Conservation (phyloP, 2,329 filamentous ascomycete genomes). For the Fusarium agapanthi region DNA sequence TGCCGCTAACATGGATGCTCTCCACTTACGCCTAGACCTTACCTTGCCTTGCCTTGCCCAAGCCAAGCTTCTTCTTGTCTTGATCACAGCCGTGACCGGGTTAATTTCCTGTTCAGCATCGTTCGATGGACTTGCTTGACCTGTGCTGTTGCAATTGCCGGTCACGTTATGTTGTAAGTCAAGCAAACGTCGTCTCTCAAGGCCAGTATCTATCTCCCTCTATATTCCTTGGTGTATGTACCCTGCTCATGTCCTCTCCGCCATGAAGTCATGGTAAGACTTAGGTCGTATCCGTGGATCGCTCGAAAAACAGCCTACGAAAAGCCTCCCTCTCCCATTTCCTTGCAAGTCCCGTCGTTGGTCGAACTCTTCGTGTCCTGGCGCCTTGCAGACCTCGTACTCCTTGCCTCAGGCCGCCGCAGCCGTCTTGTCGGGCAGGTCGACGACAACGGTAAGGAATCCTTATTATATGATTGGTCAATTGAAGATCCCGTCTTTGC, state of each 20-base stretch:
- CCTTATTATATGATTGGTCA: slow-evolving; percentile 28
- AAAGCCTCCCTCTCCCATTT: slow-evolving; percentile 16
- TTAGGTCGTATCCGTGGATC: slow-evolving; percentile 27
- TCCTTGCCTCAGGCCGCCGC: slow-evolving; percentile 23
- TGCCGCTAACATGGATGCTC: slow-evolving; percentile 21
- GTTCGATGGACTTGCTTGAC: slow-evolving; percentile 22
- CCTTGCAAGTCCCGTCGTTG: slow-evolving; percentile 31
- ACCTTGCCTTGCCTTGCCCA: too few relatives aligned
- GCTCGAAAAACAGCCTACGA: slow-evolving; percentile 3
- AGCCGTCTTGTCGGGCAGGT: neutral
- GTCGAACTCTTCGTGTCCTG: slow-evolving; percentile 16
- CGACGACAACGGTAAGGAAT: neutral
- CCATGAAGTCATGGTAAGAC: slow-evolving; percentile 30
- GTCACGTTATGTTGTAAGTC: neutral
- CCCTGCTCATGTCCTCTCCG: slow-evolving; percentile 10
- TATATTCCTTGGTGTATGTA: neutral
- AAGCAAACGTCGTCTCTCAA: neutral
- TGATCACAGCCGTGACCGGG: slow-evolving; percentile 21
- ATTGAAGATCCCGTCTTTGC: neutral
- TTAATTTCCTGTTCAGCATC: slow-evolving; percentile 23
- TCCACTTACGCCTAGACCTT: slow-evolving; percentile 36
- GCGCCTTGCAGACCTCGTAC: slow-evolving; percentile 1
- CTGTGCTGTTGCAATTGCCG: slow-evolving; percentile 13
- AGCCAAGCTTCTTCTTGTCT: slow-evolving; percentile 9
- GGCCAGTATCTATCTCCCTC: neutral